A percentile compares a stretch with the other conserved stretches of the same genome.
These are phyloP conservation scores for Styphnolobium japonicum DNA, from an alignment of 306 rosid genomes.

Conservation along the genomic window DNA sequence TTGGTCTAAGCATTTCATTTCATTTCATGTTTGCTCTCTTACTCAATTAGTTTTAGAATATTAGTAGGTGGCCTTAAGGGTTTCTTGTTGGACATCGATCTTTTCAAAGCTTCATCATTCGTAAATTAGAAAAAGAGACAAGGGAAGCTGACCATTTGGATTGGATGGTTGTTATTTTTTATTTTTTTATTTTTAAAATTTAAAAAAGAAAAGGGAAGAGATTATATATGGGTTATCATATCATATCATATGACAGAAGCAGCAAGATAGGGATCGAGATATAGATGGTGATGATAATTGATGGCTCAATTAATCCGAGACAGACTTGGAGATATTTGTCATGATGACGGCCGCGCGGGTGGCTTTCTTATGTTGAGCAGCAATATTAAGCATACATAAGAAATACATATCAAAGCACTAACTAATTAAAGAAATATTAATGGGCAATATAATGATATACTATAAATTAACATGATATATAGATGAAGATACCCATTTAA, in stretches of 20 bases:
- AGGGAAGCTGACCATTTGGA: background rate
- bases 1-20: background rate
- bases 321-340: too few relatives aligned
- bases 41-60: constrained; percentile 22
- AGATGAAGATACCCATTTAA: background rate
- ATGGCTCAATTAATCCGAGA: too few relatives aligned
- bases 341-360: too few relatives aligned
- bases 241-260: too few relatives aligned
- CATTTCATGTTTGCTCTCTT: background rate
- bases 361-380: too few relatives aligned
- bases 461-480: background rate
- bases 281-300: too few relatives aligned
- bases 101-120: constrained; percentile 21
- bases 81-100: constrained; percentile 1
- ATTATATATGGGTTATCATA: too few relatives aligned
- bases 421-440: background rate
- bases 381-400: too few relatives aligned
- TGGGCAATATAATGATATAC: background rate
- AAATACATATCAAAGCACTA: too few relatives aligned
- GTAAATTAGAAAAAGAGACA: background rate
- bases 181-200: background rate
- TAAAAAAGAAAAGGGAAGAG: background rate
- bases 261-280: too few relatives aligned
- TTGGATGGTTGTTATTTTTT: background rate
- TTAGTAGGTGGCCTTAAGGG: background rate